phyloP scores from a whole-genome alignment of 179 eudicot genomes.

The Vitellaria paradoxa region DNA sequence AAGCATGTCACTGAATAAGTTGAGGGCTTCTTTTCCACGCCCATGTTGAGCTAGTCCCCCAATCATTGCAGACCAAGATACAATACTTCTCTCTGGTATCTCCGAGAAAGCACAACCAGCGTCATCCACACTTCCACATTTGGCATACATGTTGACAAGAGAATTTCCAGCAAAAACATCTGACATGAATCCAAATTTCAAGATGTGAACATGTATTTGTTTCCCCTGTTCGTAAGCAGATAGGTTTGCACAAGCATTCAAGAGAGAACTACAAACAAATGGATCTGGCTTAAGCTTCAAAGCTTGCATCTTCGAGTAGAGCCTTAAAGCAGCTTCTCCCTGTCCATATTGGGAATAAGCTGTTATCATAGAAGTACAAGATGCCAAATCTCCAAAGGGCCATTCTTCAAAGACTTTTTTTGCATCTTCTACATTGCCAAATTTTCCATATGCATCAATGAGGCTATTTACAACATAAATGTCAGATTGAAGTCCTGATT shows the following conservation, averaged over 20 bases:
- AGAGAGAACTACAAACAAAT: slow-evolving; percentile 63
- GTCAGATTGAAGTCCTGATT: slow-evolving; percentile 12
- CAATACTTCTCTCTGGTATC: slow-evolving; percentile 56
- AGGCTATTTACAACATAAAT: slow-evolving; percentile 15
- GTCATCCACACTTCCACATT: slow-evolving; percentile 74
- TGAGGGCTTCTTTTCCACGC: slow-evolving; percentile 60
- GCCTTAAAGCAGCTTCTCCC: slow-evolving; percentile 75
- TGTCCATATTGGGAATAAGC: slow-evolving; percentile 70
- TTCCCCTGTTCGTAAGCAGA: slow-evolving; percentile 86
- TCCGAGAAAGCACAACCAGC: slow-evolving; percentile 56
- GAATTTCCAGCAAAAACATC: slow-evolving; percentile 75
- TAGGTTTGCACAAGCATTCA: slow-evolving; percentile 68
- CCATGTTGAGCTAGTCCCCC: slow-evolving; percentile 91
- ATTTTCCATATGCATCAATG: slow-evolving; percentile 13
- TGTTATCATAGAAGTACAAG: slow-evolving; percentile 74
- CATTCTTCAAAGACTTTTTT: slow-evolving; percentile 48
- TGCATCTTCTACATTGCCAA: not conserved
- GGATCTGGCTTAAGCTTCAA: slow-evolving; percentile 54
- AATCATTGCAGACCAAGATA: slow-evolving; percentile 85
- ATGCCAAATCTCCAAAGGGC: slow-evolving; percentile 43
- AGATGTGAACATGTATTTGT: slow-evolving; percentile 66
- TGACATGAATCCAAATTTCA: slow-evolving; percentile 53
- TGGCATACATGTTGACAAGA: slow-evolving; percentile 82
- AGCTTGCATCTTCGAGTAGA: slow-evolving; percentile 48
- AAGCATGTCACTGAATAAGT: slow-evolving; percentile 55